A percentile compares a stretch with the other conserved stretches of the same genome.
Conservation (phyloP, 164 flowering plant genomes). For the Cinnamomum chago region DNA sequence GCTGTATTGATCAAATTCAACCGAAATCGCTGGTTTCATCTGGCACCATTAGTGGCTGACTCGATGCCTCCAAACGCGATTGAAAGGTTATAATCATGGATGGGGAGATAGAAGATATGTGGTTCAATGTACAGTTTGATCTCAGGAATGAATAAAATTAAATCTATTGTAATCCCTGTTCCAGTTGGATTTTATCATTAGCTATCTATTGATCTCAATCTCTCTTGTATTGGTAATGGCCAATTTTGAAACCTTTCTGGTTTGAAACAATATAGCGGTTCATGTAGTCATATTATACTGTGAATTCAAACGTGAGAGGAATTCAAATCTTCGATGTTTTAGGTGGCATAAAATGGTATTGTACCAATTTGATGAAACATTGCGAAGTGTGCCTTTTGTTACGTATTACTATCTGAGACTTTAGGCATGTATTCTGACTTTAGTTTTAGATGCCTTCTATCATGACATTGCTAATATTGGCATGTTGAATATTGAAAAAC, state of each 20-base stretch:
- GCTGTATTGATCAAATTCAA: not conserved
- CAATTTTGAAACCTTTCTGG: not conserved
- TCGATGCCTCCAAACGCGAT: not conserved
- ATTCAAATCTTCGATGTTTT: not conserved
- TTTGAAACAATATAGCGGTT: not conserved
- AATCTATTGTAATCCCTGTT: conserved; percentile 6
- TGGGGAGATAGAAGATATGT: conserved; percentile 6
- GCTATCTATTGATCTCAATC: not conserved
- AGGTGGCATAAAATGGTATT: not conserved
- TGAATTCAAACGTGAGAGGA: not conserved
- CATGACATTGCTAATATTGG: no score
- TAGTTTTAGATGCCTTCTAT: not conserved
- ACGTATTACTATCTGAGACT: not conserved
- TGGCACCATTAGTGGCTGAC: not conserved
- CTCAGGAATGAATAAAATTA: conserved; percentile 13
- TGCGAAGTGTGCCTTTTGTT: not conserved
- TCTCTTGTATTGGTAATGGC: not conserved
- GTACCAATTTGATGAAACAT: not conserved
- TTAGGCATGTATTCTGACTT: not conserved
- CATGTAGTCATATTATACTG: not conserved
- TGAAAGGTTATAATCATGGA: conserved; percentile 1
- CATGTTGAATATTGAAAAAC: not conserved
- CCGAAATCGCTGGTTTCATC: not conserved
- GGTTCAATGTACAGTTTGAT: conserved; percentile 15
- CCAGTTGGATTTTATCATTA: not conserved